Evolutionary conservation across 108 stramenopile genomes (phyloP).

Genomic region (Skeletonema potamos): DNA sequence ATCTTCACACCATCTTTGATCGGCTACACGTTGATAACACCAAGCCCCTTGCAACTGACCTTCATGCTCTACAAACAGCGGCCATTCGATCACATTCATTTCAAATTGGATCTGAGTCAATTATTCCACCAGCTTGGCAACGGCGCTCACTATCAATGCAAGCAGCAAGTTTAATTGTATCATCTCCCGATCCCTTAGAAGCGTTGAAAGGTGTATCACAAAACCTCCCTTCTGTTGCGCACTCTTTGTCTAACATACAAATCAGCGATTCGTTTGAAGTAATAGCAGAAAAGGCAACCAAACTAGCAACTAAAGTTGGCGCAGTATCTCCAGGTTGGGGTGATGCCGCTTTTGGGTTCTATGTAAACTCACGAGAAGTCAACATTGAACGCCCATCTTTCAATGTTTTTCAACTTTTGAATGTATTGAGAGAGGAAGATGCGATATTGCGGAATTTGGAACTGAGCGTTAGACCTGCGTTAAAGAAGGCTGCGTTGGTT

Average conservation of each 20-base stretch:
- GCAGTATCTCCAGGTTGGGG: constrained; percentile 50
- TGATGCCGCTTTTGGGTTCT: constrained; percentile 51
- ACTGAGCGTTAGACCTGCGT: constrained; percentile 28
- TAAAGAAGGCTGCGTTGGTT: constrained; percentile 19
- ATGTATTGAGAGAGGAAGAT: constrained; percentile 68
- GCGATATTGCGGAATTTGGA: constrained; percentile 51
- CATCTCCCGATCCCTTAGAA: constrained; percentile 53
- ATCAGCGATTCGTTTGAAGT: constrained; percentile 49
- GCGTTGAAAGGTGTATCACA: constrained; percentile 78
- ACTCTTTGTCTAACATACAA: constrained; percentile 66
- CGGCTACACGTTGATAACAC: constrained; percentile 11
- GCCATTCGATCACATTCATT: constrained; percentile 42
- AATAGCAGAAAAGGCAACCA: constrained; percentile 39
- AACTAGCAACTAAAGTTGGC: constrained; percentile 47
- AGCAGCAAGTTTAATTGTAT: constrained; percentile 66
- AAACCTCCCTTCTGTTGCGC: constrained; percentile 79
- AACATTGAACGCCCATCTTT: constrained; percentile 73
- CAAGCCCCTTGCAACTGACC: constrained; percentile 26
- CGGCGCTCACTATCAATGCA: constrained; percentile 77
- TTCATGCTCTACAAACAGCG: constrained; percentile 37
- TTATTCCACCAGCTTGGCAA: constrained; percentile 83
- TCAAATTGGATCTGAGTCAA: constrained; percentile 50
- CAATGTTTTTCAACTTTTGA: constrained; percentile 83
- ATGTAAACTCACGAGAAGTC: constrained; percentile 68
- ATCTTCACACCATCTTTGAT: constrained; percentile 22